Conservation (phyloP, 2,329 filamentous ascomycete genomes). For the Trichoderma sp. region DNA sequence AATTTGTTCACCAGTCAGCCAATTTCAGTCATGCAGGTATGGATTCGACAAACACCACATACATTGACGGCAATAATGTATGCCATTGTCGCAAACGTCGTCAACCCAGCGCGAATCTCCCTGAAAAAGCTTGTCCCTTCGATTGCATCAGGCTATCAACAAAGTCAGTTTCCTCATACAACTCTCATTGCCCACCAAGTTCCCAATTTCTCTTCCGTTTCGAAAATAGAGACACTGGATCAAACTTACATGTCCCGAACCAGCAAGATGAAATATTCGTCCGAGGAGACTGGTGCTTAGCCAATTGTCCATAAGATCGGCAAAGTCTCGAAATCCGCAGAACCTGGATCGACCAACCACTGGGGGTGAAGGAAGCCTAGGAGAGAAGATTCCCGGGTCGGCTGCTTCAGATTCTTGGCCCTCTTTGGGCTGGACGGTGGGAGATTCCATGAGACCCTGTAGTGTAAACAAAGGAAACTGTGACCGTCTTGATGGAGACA, state of each 20-base stretch:
- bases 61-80: conserved; percentile 78
- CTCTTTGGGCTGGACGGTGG: not conserved
- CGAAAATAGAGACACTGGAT: not conserved
- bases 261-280: conserved; percentile 62
- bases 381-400: conserved; percentile 5
- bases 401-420: not conserved
- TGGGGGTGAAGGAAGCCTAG: conserved; percentile 9
- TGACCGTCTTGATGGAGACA: not conserved
- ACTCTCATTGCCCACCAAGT: not conserved
- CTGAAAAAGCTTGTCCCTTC: conserved; percentile 68
- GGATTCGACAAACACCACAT: conserved; percentile 23
- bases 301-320: conserved; percentile 36
- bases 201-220: not conserved
- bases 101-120: conserved; percentile 75
- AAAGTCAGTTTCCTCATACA: not conserved
- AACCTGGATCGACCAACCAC: conserved; percentile 27
- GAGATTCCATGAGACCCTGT: conserved; percentile 8
- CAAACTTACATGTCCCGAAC: conserved; percentile 62
- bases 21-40: not conserved
- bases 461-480: not conserved
- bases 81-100: conserved; percentile 78
- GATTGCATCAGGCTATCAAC: conserved; percentile 60
- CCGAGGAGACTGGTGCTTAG: conserved; percentile 49
- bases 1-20: not conserved
- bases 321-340: conserved; percentile 35